Base-by-base conservation (phyloP, 371 early-diverging fungal species). In the Enterocytospora artemiae region DNA sequence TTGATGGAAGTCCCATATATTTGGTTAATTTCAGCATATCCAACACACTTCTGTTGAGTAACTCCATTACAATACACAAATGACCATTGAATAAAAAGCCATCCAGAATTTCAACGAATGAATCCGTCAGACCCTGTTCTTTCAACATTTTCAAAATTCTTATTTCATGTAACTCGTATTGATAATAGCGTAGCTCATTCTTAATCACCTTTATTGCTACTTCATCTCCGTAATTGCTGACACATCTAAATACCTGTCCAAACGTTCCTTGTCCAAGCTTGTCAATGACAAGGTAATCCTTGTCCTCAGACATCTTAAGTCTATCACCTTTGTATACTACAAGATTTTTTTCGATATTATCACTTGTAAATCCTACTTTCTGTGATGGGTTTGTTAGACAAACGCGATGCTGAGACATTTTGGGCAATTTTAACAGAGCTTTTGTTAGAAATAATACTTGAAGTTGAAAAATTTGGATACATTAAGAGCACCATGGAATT, bases 121-220 rank as follows among this genome's bases (percentile, higher is more conserved):
- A 57, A 25, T 65, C 28, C 20, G 22, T 52, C 18, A 64, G 18
- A 27, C 57, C 34, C 2, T 56, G 43, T 2, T 70, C 46, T 30
- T 44, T 66, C 16, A 69, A 25, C 7, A 53, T 68, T 25, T 65
- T 46, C 12, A 69, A 51, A 55, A 70, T 70, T 55, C 48, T 9
- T 14, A 90, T 88, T 76, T 96, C 96, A 79, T 89, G 84, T 75
- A 88, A 78, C 51, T 87, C 87, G 77, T 94, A 93, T 65, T 86
- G 85, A 70, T 84, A 86, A 77, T 88, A 94, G 0, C 87, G 87
- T 0, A 84, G 83, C 64, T 87, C 85, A 78, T 88, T 91, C 72
- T 93, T 93, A 62, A 94, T 88, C 16, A 94, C 87, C 74, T 96
- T 96, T 56, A 94, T 84, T 1, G 93, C 94, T 16, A 88, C 86